These are phyloP conservation scores for Ganoderma meredithae DNA, from an alignment of 1,284 basidiomycete genomes.

Conservation along the genomic window DNA sequence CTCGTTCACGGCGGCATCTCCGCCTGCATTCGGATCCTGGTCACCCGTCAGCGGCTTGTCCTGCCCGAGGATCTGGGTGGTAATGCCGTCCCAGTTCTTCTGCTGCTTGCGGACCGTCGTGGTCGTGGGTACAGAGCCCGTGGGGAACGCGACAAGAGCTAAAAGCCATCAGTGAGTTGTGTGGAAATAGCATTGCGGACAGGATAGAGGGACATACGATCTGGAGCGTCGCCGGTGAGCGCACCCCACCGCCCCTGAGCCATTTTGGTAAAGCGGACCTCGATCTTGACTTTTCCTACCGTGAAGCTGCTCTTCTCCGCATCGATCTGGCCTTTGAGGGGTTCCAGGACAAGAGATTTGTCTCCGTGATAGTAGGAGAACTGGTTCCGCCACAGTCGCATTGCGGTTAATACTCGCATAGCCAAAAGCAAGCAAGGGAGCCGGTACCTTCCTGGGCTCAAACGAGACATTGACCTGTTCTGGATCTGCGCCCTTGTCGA, in stretches of 20 bases:
- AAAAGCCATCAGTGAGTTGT: background rate
- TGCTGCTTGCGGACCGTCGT: constrained; percentile 45
- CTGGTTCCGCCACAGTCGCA: constrained; percentile 45
- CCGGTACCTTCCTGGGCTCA: constrained; percentile 63
- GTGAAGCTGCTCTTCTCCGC: constrained; percentile 67
- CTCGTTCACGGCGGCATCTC: constrained; percentile 76
- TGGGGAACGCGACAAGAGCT: constrained; percentile 44
- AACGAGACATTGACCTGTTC: constrained; percentile 69
- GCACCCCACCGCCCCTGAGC: constrained; percentile 75
- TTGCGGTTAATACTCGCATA: background rate
- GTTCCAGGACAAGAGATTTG: constrained; percentile 69
- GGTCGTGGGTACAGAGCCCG: constrained; percentile 39
- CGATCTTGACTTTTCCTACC: constrained; percentile 87
- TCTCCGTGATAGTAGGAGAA: constrained; percentile 70
- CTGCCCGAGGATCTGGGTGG: constrained; percentile 63
- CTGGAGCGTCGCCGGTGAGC: constrained; percentile 76
- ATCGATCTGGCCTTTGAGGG: constrained; percentile 84
- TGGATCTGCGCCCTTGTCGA: constrained; percentile 80
- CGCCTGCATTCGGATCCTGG: constrained; percentile 85
- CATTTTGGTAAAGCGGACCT: constrained; percentile 73
- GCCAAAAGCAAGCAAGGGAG: background rate
- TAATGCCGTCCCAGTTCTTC: constrained; percentile 89
- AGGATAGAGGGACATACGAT: constrained; percentile 58
- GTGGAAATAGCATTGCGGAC: no score
- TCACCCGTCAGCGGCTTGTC: constrained; percentile 70